These are phyloP conservation scores for Pichia sp. DNA, from an alignment of 1,139 yeast genomes.

Conservation along the genomic window DNA sequence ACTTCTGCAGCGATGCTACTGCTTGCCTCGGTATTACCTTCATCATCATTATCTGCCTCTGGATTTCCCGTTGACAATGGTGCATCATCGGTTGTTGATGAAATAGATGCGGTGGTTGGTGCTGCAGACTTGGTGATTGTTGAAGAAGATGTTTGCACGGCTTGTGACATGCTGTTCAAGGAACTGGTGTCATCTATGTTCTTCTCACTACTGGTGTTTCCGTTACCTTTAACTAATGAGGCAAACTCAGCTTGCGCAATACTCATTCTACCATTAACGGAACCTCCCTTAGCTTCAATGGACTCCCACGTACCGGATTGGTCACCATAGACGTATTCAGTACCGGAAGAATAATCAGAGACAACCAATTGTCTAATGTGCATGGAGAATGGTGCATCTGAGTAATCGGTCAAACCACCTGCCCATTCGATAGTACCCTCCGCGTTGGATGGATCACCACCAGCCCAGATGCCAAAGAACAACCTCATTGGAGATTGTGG, in stretches of 20 bases:
- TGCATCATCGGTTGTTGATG: neutral
- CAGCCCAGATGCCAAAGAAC: slow-evolving; percentile 48
- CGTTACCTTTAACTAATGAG: slow-evolving; percentile 30
- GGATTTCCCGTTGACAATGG: neutral
- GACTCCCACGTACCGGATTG: slow-evolving; percentile 62
- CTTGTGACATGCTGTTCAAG: no score
- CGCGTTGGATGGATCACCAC: slow-evolving; percentile 44
- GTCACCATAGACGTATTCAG: slow-evolving; percentile 57
- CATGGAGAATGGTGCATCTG: slow-evolving; percentile 52
- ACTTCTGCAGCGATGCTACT: neutral
- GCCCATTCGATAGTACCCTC: slow-evolving; percentile 54
- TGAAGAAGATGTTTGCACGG: neutral
- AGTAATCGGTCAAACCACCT: slow-evolving; percentile 46
- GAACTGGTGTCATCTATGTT: no score
- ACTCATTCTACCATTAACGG: slow-evolving; percentile 51
- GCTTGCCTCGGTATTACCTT: neutral
- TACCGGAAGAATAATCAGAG: slow-evolving; percentile 76
- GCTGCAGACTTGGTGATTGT: slow-evolving; percentile 1
- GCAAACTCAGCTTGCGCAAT: slow-evolving; percentile 46
- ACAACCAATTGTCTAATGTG: slow-evolving; percentile 53
- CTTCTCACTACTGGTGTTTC: no score
- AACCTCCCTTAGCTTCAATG: slow-evolving; percentile 57
- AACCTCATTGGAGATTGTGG: slow-evolving; percentile 47
- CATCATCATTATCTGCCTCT: no score
- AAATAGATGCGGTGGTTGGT: slow-evolving; percentile 1